These are phyloP conservation scores for Lyophyllum semitale DNA, from an alignment of 768 basidiomycete species.

Conservation along the genomic window DNA sequence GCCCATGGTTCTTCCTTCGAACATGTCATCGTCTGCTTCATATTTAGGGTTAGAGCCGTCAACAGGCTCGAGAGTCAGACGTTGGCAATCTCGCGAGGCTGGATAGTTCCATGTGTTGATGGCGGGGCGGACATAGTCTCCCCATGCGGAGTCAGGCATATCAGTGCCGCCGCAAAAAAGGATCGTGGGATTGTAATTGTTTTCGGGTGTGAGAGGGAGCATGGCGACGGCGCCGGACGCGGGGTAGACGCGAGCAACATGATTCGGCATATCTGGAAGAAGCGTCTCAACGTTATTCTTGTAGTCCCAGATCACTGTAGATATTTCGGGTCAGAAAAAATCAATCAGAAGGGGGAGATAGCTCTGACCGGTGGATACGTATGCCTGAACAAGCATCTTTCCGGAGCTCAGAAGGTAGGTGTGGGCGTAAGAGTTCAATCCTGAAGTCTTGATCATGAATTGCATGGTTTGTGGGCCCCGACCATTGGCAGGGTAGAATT, in stretches of 20 bases:
- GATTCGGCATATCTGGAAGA: slow-evolving; percentile 72
- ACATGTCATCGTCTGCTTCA: slow-evolving; percentile 74
- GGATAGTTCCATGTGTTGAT: slow-evolving; percentile 75
- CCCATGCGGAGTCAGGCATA: slow-evolving; percentile 73
- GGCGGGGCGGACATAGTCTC: slow-evolving; percentile 72
- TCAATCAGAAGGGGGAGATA: slow-evolving; percentile 8
- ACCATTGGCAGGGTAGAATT: slow-evolving; percentile 74
- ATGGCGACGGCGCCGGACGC: slow-evolving; percentile 88
- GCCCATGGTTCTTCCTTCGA: slow-evolving; percentile 86
- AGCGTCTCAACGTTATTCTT: slow-evolving; percentile 55
- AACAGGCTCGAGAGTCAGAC: slow-evolving; percentile 82
- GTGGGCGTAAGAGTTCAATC: slow-evolving; percentile 78
- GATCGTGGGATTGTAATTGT: slow-evolving; percentile 83
- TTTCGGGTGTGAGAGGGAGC: slow-evolving; percentile 87
- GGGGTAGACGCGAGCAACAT: slow-evolving; percentile 83
- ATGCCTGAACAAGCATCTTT: slow-evolving; percentile 81
- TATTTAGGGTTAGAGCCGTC: slow-evolving; percentile 65
- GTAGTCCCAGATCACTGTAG: slow-evolving; percentile 51
- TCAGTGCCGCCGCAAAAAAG: slow-evolving; percentile 90
- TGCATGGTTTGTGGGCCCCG: slow-evolving; percentile 51
- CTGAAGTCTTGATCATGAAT: slow-evolving; percentile 73
- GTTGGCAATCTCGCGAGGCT: slow-evolving; percentile 72
- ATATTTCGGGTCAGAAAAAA: neutral
- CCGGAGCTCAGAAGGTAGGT: slow-evolving; percentile 76
- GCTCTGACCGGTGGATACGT: slow-evolving; percentile 68